Base-by-base conservation (phyloP, 106 monocot species). In the Dendrobium nobile region DNA sequence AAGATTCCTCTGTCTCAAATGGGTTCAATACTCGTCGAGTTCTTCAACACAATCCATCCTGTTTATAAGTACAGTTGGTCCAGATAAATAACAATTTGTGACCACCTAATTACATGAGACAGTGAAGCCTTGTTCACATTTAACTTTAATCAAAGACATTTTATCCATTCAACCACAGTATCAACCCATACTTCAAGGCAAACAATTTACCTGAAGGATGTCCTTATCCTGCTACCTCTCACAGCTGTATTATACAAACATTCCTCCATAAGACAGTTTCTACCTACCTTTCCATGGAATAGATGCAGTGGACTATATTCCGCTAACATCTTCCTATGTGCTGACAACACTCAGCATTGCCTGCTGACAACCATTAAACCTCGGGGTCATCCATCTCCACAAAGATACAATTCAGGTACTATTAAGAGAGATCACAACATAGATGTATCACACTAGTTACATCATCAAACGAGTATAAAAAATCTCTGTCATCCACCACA, bases 311-410 rank as follows among this genome's bases (percentile, higher is more conserved):
- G 22, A 61, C 22, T 61, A 10, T 22, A n/a, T 61, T 61, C n/a
- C 22, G 61, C 61, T 61, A 61, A 61, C 61, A 61, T 61, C 61
- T 61, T 61, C 22, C 61, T 61, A 61, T 61, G 61, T 61, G n/a
- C 61, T 61, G 61, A 61, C 61, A 61, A 61, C 3, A 61, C 1
- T 20, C 19, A 22, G 61, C 61, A 6, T 61, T 61, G 51, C 5
- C 0, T 45, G 45, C 45, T 45, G 45, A 45, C 45, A 45, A 45
- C 4, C 45, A 45, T 45, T 45, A 45, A 45, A 45, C 45, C 56
- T 56, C 56, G 9, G 56, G 56, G 61, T 22, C 61, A 61, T n/a
- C n/a, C 61, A 22, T 22, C 61, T 61, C 1, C 61, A 61, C 61
- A 61, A 61, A 22, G 7, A 61, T n/a, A 61, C 61, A 61, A 61